Evolutionary conservation across 306 rosid genomes (phyloP).

Genomic region (Trifolium fragiferum): DNA sequence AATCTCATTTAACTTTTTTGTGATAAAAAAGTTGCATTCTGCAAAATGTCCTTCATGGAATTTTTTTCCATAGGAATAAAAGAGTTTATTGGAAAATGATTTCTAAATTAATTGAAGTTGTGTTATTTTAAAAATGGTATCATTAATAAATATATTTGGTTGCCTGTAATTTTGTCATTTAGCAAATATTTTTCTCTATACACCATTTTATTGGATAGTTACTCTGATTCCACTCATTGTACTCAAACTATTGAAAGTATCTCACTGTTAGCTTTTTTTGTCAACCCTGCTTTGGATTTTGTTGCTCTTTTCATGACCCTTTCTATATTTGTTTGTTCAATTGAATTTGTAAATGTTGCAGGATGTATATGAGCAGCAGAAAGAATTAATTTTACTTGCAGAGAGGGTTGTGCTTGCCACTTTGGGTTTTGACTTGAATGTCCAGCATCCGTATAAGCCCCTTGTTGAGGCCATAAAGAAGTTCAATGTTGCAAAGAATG

Average conservation of each 20-base stretch:
- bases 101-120: not conserved
- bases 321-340: slow-evolving; percentile 32
- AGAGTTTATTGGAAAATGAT: slow-evolving; percentile 1
- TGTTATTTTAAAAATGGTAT: not conserved
- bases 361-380: slow-evolving; percentile 62
- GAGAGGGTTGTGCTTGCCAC: slow-evolving; percentile 91
- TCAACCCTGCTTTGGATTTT: not conserved
- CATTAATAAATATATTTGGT: slow-evolving; percentile 9
- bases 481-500: slow-evolving; percentile 94
- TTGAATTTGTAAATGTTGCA: slow-evolving; percentile 44
- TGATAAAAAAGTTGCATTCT: not conserved
- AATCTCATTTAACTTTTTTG: not conserved
- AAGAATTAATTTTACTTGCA: not conserved
- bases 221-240: slow-evolving; percentile 22
- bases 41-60: not conserved
- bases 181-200: slow-evolving; percentile 24
- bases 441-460: slow-evolving; percentile 94
- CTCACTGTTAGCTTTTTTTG: slow-evolving; percentile 8
- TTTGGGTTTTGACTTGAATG: slow-evolving; percentile 87
- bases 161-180: slow-evolving; percentile 33
- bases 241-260: slow-evolving; percentile 37
- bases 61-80: not conserved
- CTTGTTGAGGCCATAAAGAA: slow-evolving; percentile 97
- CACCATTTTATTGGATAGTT: slow-evolving; percentile 39
- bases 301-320: slow-evolving; percentile 17